These are phyloP conservation scores for Oidiodendron maius DNA, from an alignment of 495 filamentous ascomycete species.

Conservation along the genomic window DNA sequence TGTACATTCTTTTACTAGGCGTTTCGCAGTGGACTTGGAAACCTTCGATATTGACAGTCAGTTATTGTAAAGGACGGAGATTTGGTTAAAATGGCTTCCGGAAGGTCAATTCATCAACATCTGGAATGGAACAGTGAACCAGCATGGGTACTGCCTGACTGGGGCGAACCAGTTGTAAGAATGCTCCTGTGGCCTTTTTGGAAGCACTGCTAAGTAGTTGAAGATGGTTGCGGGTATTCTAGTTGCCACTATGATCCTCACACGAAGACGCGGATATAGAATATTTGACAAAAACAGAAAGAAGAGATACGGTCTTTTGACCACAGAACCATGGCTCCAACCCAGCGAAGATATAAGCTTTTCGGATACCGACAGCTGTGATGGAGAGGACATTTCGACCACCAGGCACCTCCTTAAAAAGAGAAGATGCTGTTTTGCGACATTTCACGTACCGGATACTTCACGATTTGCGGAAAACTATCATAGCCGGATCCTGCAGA, in stretches of 20 bases:
- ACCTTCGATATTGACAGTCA: no score
- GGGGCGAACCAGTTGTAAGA: constrained; percentile 55
- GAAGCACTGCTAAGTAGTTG: background rate
- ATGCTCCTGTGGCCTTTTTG: background rate
- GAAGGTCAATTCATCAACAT: constrained; percentile 11
- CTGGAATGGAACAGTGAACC: constrained; percentile 33
- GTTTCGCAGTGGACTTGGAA: no score
- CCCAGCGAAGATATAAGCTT: constrained; percentile 26
- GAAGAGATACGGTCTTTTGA: constrained; percentile 30
- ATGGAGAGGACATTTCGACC: constrained; percentile 18
- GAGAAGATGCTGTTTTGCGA: constrained; percentile 37
- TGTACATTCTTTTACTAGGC: no score
- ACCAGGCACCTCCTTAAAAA: constrained; percentile 39
- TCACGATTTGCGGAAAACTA: constrained; percentile 48
- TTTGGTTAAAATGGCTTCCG: no score
- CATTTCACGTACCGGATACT: constrained; percentile 49
- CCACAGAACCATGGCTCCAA: constrained; percentile 28
- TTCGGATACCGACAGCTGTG: constrained; percentile 23
- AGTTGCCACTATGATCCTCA: constrained; percentile 48
- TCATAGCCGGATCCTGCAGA: constrained; percentile 53
- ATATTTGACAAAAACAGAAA: constrained; percentile 33
- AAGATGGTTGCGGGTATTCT: constrained; percentile 57
- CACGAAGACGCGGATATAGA: constrained; percentile 41
- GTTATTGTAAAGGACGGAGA: no score
- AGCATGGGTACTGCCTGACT: constrained; percentile 43